Base-by-base conservation (phyloP, 2,329 filamentous ascomycete genomes). In the Penicillium paneum region DNA sequence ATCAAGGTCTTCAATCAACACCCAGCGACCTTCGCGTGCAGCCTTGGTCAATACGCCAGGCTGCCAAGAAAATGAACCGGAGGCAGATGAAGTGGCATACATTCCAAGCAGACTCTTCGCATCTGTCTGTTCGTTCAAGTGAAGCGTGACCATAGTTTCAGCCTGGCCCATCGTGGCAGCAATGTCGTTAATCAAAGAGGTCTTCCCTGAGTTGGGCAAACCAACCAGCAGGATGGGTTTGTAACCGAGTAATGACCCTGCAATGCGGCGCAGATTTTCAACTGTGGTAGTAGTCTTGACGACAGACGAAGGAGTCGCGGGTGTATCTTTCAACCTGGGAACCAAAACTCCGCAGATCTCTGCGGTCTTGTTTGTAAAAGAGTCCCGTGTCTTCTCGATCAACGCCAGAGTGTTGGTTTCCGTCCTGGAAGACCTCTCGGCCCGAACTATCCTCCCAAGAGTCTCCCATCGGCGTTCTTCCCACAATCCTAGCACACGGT, bases 41-140 rank as follows among this genome's bases (percentile, higher is more conserved):
- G 95, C 95, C 29, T 91, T 96, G 0, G 94, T 97, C 63, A 99
- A 78, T 19, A 97, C 90, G 74, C 94, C 94, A 3, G 94, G 85
- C 56, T 90, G 85, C 94, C 94, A 99, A 47, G 84, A 83, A 70
- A 99, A 99, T 10, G 90, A 92, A 1, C 92, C 92, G 1, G 91
- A 92, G 57, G 87, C 89, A 15, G 88, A 84, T 54, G 91, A 92
- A 21, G 91, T 94, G 1, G 93, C 90, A 74, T 99, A 97, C 70
- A 97, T 85, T 3, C 94, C 94, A 59, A 99, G 85, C 38, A 99
- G 83, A 77, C 96, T 89, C 73, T 99, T 99, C 0, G 93, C 92
- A 74, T 99, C 94, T 2, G 92, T 97, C 73, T 99, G 95, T 73
- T 97, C 94, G 69, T 99, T 99, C 32, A 99, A 79, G 73, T 99